Conservation (phyloP, 2,329 filamentous ascomycete species). For the Trichoderma pleuroti region DNA sequence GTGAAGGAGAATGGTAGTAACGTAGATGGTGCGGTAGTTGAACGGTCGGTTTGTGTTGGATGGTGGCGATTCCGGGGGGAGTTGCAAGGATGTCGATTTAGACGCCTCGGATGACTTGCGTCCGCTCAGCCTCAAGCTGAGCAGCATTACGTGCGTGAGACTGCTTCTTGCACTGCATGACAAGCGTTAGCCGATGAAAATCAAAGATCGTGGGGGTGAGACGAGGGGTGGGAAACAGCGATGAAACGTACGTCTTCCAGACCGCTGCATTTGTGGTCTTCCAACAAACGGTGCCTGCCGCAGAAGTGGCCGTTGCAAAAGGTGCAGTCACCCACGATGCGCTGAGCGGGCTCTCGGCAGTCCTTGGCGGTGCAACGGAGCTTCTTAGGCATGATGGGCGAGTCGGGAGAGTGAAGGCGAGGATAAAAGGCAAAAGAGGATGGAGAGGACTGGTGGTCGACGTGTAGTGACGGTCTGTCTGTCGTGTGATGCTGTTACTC, state of each 20-base stretch:
- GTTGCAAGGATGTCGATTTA: slow-evolving; percentile 40
- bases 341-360: slow-evolving; percentile 82
- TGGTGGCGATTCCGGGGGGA: background rate
- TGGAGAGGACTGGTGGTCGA: background rate
- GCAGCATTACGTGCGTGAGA: slow-evolving; percentile 91
- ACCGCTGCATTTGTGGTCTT: slow-evolving; percentile 89
- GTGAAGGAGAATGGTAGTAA: background rate
- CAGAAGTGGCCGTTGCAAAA: slow-evolving; percentile 96
- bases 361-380: slow-evolving; percentile 84
- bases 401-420: background rate
- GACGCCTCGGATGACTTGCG: slow-evolving; percentile 88
- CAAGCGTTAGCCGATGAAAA: background rate
- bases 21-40: slow-evolving; percentile 7
- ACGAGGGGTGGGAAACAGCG: slow-evolving; percentile 20
- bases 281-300: slow-evolving; percentile 87
- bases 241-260: slow-evolving; percentile 71
- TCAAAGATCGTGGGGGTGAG: background rate
- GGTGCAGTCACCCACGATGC: slow-evolving; percentile 92
- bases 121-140: slow-evolving; percentile 88
- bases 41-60: background rate
- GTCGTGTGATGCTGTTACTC: slow-evolving; percentile 9
- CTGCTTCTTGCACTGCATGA: slow-evolving; percentile 81
- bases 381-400: slow-evolving; percentile 63
- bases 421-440: background rate
- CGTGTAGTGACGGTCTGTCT: background rate